phyloP scores from a whole-genome alignment of 176 grass and related monocot genomes.

The Musa schizocarpa region DNA sequence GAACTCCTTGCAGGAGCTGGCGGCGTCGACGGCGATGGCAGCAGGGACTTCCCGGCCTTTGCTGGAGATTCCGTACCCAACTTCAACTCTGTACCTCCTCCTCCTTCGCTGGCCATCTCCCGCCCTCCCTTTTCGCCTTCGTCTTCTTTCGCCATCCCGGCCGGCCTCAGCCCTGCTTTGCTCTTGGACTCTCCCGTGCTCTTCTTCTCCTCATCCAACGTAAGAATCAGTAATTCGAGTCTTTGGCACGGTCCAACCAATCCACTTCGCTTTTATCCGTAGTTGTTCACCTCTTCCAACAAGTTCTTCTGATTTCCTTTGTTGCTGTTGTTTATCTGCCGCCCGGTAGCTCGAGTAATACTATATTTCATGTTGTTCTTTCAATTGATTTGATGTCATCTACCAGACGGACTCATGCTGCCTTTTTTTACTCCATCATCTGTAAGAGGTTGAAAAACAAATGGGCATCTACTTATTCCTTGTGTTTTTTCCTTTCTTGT shows the following conservation, averaged over 20 bases:
- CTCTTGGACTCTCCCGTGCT: constrained; percentile 91
- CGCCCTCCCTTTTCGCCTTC: constrained; percentile 50
- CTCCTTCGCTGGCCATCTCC: constrained; percentile 75
- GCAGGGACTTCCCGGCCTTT: constrained; percentile 21
- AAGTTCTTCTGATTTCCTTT: too few species aligned
- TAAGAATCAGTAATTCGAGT: constrained; percentile 30
- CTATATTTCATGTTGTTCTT: too few species aligned
- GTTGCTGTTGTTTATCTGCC: too few species aligned
- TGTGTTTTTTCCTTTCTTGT: too few species aligned
- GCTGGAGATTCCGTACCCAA: constrained; percentile 45
- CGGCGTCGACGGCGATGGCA: neutral
- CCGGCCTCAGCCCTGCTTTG: constrained; percentile 71
- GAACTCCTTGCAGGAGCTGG: constrained; percentile 50
- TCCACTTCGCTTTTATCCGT: too few species aligned
- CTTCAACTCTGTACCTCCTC: constrained; percentile 88
- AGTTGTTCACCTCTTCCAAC: too few species aligned
- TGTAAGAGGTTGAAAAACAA: too few species aligned
- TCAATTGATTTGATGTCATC: too few species aligned
- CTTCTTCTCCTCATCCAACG: constrained; percentile 47
- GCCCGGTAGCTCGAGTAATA: too few species aligned
- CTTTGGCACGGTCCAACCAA: neutral
- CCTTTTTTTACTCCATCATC: too few species aligned
- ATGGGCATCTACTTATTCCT: too few species aligned
- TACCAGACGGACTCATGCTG: too few species aligned
- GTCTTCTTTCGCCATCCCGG: constrained; percentile 67